phyloP scores from a whole-genome alignment of 2,329 filamentous ascomycete species.

The Lachnellula arida region DNA sequence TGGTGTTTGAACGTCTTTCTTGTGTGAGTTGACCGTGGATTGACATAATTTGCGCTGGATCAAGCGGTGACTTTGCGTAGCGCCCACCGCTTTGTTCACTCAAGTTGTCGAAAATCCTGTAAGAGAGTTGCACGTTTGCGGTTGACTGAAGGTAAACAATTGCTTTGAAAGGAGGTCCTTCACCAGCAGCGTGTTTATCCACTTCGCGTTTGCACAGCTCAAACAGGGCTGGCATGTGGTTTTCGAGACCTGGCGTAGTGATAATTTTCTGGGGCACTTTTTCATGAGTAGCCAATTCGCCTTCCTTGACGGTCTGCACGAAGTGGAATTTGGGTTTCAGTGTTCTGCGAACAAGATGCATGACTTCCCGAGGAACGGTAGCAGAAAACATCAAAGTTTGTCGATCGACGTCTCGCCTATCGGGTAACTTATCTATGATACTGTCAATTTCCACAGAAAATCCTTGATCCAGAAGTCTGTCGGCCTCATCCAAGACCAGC shows the following conservation, averaged over 20 bases:
- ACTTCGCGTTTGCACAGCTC: slow-evolving; percentile 40
- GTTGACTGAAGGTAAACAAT: slow-evolving; percentile 88
- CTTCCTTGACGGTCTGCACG: slow-evolving; percentile 74
- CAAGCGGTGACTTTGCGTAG: slow-evolving; percentile 25
- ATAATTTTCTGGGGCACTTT: slow-evolving; percentile 77
- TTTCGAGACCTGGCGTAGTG: slow-evolving; percentile 63
- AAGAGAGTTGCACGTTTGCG: slow-evolving; percentile 62
- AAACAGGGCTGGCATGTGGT: slow-evolving; percentile 69
- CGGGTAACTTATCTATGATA: slow-evolving; percentile 61
- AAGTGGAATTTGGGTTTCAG: slow-evolving; percentile 85
- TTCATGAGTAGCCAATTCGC: slow-evolving; percentile 82
- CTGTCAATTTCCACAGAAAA: slow-evolving; percentile 62
- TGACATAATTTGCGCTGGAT: slow-evolving; percentile 25
- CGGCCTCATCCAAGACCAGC: slow-evolving; percentile 92
- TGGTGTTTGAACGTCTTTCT: slow-evolving; percentile 58
- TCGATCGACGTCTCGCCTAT: slow-evolving; percentile 57
- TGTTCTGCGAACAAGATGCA: slow-evolving; percentile 65
- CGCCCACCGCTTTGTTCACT: slow-evolving; percentile 8
- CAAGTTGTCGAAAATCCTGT: slow-evolving; percentile 44
- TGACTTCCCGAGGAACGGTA: slow-evolving; percentile 80
- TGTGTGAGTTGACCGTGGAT: slow-evolving; percentile 83
- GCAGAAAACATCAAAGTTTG: slow-evolving; percentile 96
- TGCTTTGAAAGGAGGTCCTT: slow-evolving; percentile 66
- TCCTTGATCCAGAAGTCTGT: slow-evolving; percentile 95
- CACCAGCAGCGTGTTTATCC: slow-evolving; percentile 12